Percentiles rank a stretch among this genome's conserved stretches.
phyloP scores from a whole-genome alignment of 2,329 filamentous ascomycete species.

The Monilinia aucupariae region DNA sequence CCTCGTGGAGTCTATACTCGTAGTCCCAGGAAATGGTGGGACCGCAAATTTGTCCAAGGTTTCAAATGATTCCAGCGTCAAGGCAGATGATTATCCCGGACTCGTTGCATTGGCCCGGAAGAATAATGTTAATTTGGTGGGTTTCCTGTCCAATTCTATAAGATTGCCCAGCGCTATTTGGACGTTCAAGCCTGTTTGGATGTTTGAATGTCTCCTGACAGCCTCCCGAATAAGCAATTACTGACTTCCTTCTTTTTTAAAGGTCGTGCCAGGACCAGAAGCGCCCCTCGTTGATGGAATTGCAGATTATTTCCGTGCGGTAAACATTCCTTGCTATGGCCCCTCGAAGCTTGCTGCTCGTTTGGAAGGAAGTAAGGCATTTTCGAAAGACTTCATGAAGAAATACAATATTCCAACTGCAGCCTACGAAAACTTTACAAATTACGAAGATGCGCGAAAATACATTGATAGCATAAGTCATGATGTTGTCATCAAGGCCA shows the following conservation, averaged over 20 bases:
- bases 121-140: constrained; percentile 62
- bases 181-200: background rate
- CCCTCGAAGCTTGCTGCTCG: constrained; percentile 77
- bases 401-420: constrained; percentile 86
- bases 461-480: constrained; percentile 70
- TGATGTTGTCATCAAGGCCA: constrained; percentile 87
- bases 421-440: constrained; percentile 79
- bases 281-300: constrained; percentile 90
- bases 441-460: constrained; percentile 64
- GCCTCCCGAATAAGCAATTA: background rate
- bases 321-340: constrained; percentile 54
- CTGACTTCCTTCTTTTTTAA: background rate
- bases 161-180: too few relatives aligned
- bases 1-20: constrained; percentile 68
- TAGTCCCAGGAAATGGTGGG: constrained; percentile 78
- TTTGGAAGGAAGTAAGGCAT: constrained; percentile 96
- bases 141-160: background rate
- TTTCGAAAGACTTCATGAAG: constrained; percentile 97
- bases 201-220: background rate
- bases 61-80: constrained; percentile 61
- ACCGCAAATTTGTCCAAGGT: constrained; percentile 67
- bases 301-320: constrained; percentile 67
- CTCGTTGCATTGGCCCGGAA: constrained; percentile 71
- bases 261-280: constrained; percentile 82
- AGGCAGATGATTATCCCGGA: constrained; percentile 67